Base-by-base conservation (phyloP, 352 stramenopile genomes). In the Pythium phragmitis region DNA sequence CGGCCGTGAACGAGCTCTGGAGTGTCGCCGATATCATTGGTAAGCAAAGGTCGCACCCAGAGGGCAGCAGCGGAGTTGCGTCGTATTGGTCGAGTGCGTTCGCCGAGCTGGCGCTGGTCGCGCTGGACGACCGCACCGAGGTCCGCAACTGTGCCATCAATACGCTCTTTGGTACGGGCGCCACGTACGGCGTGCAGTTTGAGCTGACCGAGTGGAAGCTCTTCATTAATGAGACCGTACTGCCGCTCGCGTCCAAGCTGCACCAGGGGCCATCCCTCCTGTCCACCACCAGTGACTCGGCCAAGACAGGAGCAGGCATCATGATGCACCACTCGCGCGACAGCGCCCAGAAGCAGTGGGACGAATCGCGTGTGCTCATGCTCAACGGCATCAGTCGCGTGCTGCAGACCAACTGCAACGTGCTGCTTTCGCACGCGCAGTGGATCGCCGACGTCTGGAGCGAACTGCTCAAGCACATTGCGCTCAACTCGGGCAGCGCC, bases 61-160 rank as follows among this genome's bases (percentile, higher is more conserved):
- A 39, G 4, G 13, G 41, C 21, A 37, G 7, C 9, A 41, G 43
- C 7, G 26, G 33, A 21, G 46, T 45, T 11, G 60, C 65, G 8
- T 74, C 65, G 0, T 74, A 86, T 30, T 94, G 81, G 85, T 74
- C 65, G 17, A 94, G 60, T 62, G 80, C 80, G 36, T 94, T 96
- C 56, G 69, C 70, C 4, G 85, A 97, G 54, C 84, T 98, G 12
- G 79, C 80, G n/a, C 76, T 80, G 14, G 83, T 99, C 3, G 87
- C 96, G 9, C 70, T 97, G 23, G 96, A 99, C 60, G 80, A 85
- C 30, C 85, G 97, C 46, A 86, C 91, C 0, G 96, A 99, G 74
- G 92, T 99, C 59, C 79, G 97, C 55, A 99, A 99, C 74, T 99
- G 95, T 67, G 89, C 96, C 17, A 94, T 99, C 37, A 98, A 99